These are phyloP conservation scores for Tylopilus felleus DNA, from an alignment of 768 basidiomycete species.

Conservation along the genomic window DNA sequence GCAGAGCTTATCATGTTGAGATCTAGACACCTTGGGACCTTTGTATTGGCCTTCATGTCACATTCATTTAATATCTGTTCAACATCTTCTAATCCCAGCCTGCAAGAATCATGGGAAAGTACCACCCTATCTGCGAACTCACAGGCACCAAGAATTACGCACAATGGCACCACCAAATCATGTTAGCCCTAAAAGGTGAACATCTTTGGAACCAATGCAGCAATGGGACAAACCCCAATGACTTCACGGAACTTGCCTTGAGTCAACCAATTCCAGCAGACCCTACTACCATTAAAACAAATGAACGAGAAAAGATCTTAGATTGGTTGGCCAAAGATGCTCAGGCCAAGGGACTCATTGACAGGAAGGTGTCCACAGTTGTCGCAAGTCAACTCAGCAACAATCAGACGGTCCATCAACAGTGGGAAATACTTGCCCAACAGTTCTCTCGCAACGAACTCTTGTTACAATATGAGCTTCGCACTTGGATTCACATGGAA, in stretches of 20 bases:
- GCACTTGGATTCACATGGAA: fast-evolving
- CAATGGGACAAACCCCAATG: not conserved
- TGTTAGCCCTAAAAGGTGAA: not conserved
- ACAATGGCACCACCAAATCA: not conserved
- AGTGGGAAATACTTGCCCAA: not conserved
- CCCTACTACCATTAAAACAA: not conserved
- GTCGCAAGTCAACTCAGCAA: not conserved
- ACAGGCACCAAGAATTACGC: not conserved
- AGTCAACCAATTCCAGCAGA: not conserved
- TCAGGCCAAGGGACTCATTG: not conserved
- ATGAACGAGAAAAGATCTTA: not conserved
- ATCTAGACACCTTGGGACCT: too few species aligned
- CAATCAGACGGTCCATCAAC: not conserved
- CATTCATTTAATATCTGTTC: too few species aligned
- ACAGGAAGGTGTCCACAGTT: not conserved
- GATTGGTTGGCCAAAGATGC: not conserved
- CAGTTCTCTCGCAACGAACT: not conserved
- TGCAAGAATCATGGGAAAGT: too few species aligned
- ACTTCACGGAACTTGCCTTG: too few species aligned
- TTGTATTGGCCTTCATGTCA: too few species aligned
- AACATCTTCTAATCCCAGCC: too few species aligned
- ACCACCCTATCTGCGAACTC: too few species aligned
- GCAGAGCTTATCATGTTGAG: too few species aligned
- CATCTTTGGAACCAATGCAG: constrained; percentile 4
- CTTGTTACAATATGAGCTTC: not conserved